These are phyloP conservation scores for Penicillium capsulatum DNA, from an alignment of 2,329 filamentous ascomycete genomes.

Conservation along the genomic window DNA sequence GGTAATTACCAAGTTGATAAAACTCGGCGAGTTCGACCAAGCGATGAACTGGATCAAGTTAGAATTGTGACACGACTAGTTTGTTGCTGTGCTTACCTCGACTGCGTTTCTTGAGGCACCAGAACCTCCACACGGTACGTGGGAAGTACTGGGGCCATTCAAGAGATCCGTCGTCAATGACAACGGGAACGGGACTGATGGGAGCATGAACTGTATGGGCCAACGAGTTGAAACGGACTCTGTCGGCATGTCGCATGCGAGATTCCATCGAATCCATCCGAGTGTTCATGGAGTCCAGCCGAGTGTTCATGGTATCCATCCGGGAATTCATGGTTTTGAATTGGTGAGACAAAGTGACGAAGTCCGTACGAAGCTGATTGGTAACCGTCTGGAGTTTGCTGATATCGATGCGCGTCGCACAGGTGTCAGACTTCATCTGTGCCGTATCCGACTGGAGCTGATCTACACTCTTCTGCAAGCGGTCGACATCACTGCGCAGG, in stretches of 20 bases:
- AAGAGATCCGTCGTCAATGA: slow-evolving; percentile 34
- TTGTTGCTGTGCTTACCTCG: slow-evolving; percentile 30
- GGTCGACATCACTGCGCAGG: slow-evolving; percentile 36
- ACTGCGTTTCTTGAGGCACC: slow-evolving; percentile 41
- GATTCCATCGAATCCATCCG: slow-evolving; percentile 27
- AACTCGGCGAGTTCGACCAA: slow-evolving; percentile 39
- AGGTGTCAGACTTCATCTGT: slow-evolving; percentile 32
- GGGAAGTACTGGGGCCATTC: slow-evolving; percentile 39
- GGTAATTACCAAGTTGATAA: slow-evolving; percentile 38
- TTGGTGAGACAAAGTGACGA: slow-evolving; percentile 33
- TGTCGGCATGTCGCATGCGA: slow-evolving; percentile 34
- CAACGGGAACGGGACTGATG: slow-evolving; percentile 35
- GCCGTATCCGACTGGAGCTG: slow-evolving; percentile 36
- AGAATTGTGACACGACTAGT: slow-evolving; percentile 2
- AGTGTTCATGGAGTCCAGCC: neutral
- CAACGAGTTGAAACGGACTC: slow-evolving; percentile 40
- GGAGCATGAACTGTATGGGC: slow-evolving; percentile 37
- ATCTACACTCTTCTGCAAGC: slow-evolving; percentile 36
- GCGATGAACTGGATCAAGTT: slow-evolving; percentile 32
- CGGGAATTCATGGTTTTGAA: slow-evolving; percentile 26
- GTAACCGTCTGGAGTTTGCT: slow-evolving; percentile 36
- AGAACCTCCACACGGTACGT: slow-evolving; percentile 40
- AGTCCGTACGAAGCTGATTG: slow-evolving; percentile 36
- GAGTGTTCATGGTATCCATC: neutral
- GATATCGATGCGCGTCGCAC: slow-evolving; percentile 34